phyloP scores from a whole-genome alignment of 2,329 filamentous ascomycete genomes.

The Ophiostoma himal-ulmi region DNA sequence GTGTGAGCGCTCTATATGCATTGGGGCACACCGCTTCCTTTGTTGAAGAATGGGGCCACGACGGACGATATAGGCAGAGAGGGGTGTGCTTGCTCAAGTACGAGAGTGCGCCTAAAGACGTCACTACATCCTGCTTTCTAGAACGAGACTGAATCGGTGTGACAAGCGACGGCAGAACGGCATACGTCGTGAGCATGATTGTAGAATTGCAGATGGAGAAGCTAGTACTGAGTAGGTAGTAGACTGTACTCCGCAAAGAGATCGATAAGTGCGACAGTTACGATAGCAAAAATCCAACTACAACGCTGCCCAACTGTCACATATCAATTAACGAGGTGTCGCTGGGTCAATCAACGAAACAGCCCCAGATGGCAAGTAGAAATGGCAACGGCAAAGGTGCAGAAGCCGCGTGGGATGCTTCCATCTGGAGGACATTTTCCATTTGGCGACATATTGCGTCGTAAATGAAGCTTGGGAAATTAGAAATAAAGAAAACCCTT shows the following conservation, averaged over 20 bases:
- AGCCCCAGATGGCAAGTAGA: neutral
- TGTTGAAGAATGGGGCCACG: conserved; percentile 4
- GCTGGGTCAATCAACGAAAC: neutral
- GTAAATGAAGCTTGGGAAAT: neutral
- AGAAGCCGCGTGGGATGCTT: conserved; percentile 11
- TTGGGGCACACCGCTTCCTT: conserved; percentile 6
- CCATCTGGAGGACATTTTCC: conserved; percentile 7
- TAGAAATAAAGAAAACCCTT: neutral
- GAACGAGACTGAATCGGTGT: neutral
- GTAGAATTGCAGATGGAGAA: neutral
- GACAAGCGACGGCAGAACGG: neutral
- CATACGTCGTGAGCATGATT: neutral
- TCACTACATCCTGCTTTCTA: neutral
- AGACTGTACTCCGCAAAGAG: neutral
- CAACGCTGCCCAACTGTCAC: conserved; percentile 7
- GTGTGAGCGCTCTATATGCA: neutral
- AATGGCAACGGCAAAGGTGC: neutral
- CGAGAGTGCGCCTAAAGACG: neutral
- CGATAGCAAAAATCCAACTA: neutral
- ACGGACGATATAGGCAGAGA: neutral
- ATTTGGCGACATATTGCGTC: conserved; percentile 7
- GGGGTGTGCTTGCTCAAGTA: neutral
- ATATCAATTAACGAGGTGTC: conserved; percentile 5
- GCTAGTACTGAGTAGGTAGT: neutral
- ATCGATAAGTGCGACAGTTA: neutral